A percentile compares a stretch with the other conserved stretches of the same genome.
phyloP scores from a whole-genome alignment of 768 basidiomycete genomes.

The Auricularia cornea region DNA sequence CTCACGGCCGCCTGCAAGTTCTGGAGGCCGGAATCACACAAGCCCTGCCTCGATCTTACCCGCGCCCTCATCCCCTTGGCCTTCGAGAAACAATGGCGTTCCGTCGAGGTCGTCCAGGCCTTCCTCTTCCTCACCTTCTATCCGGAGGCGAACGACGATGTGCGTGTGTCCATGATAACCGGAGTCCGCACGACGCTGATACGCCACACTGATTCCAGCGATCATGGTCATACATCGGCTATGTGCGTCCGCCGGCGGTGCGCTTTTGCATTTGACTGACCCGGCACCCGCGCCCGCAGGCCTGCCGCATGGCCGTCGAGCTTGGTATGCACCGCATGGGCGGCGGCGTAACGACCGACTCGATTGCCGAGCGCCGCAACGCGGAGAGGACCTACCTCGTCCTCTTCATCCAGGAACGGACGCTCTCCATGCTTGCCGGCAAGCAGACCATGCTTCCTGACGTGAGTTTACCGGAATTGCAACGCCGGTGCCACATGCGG shows the following conservation, averaged over 20 bases:
- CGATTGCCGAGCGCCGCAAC: slow-evolving; percentile 56
- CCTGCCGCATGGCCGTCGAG: slow-evolving; percentile 83
- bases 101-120: slow-evolving; percentile 82
- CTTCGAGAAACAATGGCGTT: slow-evolving; percentile 69
- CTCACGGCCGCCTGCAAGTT: slow-evolving; percentile 83
- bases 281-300: slow-evolving; percentile 32
- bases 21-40: slow-evolving; percentile 60
- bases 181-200: no score
- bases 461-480: slow-evolving; percentile 18
- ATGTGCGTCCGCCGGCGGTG: slow-evolving; percentile 40
- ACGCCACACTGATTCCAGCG: slow-evolving; percentile 34
- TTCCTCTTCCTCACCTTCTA: slow-evolving; percentile 86
- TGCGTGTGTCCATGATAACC: slow-evolving; percentile 22
- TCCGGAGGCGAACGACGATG: slow-evolving; percentile 81
- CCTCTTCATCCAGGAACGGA: slow-evolving; percentile 78
- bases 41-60: slow-evolving; percentile 60
- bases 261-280: neutral
- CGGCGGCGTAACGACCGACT: neutral
- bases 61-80: slow-evolving; percentile 68
- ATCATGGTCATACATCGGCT: slow-evolving; percentile 84
- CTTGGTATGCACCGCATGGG: slow-evolving; percentile 57
- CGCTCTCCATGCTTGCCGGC: slow-evolving; percentile 79
- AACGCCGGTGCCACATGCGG: neutral
- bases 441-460: slow-evolving; percentile 85
- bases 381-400: slow-evolving; percentile 82